Evolutionary conservation across 768 basidiomycete species (phyloP).

Genomic region (Pleurotus tuber-regium): DNA sequence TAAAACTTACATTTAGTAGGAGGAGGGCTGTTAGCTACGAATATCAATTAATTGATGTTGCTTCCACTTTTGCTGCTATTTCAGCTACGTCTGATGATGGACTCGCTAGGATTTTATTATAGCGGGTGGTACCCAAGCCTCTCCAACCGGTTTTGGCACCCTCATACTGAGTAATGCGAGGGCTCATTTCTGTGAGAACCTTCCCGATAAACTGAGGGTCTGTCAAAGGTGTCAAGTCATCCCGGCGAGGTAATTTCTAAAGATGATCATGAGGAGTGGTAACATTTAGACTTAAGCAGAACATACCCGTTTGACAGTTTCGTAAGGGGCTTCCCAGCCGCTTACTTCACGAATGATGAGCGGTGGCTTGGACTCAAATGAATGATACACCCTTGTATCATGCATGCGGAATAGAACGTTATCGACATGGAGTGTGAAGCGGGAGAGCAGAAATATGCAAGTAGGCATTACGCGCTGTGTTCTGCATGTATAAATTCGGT

Average conservation of each 20-base stretch:
- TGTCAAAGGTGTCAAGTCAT: conserved; percentile 87
- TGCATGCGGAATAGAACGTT: conserved; percentile 87
- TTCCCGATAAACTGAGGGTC: conserved; percentile 83
- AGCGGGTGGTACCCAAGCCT: conserved; percentile 58
- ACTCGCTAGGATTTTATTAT: background rate
- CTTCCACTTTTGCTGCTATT: background rate
- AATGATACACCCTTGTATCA: conserved; percentile 90
- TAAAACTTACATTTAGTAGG: too few species aligned
- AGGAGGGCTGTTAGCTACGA: too few species aligned
- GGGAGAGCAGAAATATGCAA: conserved; percentile 85
- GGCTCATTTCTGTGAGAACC: conserved; percentile 60
- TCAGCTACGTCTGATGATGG: background rate
- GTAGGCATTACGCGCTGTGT: conserved; percentile 93
- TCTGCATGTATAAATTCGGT: background rate
- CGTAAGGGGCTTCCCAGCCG: conserved; percentile 92
- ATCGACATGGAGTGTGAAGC: conserved; percentile 94
- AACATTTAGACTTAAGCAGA: too few species aligned
- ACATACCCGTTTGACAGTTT: conserved; percentile 73
- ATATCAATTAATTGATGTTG: background rate
- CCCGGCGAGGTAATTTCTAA: conserved; percentile 67
- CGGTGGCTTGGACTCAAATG: conserved; percentile 60
- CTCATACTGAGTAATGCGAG: conserved; percentile 50
- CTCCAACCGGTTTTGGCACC: conserved; percentile 84
- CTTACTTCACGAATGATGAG: conserved; percentile 74
- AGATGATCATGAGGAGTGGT: too few species aligned